Evolutionary conservation across 768 basidiomycete species (phyloP), one percentile per base, ranked within the genome.

Genomic region (Tulasnella sp.): DNA sequence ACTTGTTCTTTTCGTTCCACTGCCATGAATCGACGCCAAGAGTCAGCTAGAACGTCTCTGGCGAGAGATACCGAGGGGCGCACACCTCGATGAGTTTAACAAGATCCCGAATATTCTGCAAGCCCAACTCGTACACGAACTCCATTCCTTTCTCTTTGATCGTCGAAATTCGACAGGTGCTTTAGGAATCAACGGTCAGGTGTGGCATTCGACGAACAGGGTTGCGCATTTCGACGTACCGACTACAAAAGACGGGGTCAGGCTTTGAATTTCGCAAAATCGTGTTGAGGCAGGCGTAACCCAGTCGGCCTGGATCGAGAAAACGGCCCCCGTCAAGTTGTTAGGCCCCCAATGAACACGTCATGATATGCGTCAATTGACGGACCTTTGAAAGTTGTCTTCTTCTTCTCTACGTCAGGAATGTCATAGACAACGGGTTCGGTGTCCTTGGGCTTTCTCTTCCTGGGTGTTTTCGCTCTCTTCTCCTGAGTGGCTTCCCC

Each of bases 1-100:
- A 90, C 92, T 87, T 86, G 85, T 97, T 94, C 73, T 89, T 88
- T 84, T 95, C 96, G 83, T 97, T 98, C 96, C 96, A 98, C 85
- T 85, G 73, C 77, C 21, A 39, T 81, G 71, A 58, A 82, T 81
- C 46, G 58, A 71, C 9, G 31, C n/a, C 21, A 21, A 36, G n/a
- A 19, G 71, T 48, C 19, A 62, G 44, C 21, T 8, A 62, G 74
- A 21, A 76, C 38, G 12, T 24, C 19, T 44, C 16, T 44, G 44
- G 44, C 19, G 1, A 44, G 44, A 44, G 16, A 3, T 18, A 44
- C 44, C 16, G 3, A 10, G 42, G 42, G 8, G 19, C 40, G 38
- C 81, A 46, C 44, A 85, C 85, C 83, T 94, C 88, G 68, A 96
- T 93, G 76, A 96, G 89, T 48, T 88, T 89, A 34, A 89, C 82